phyloP scores from a whole-genome alignment of 1,139 yeast genomes.

The Suhomyces atakaporum region DNA sequence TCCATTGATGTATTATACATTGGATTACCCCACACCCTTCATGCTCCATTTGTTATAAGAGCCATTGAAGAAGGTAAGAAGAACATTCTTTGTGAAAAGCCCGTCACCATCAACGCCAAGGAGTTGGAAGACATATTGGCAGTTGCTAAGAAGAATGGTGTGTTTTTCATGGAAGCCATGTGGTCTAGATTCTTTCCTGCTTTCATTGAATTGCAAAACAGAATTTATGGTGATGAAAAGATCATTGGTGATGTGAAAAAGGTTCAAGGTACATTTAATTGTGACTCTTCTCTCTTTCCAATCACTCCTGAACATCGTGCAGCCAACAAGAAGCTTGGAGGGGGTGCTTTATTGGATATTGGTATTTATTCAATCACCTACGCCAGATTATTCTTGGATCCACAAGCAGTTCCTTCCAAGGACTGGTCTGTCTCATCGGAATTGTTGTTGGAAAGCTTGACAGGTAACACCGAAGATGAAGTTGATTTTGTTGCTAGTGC shows the following conservation, averaged over 20 bases:
- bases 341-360: slow-evolving; percentile 61
- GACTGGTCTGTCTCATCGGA: slow-evolving; percentile 21
- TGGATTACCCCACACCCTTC: slow-evolving; percentile 61
- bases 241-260: slow-evolving; percentile 50
- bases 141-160: slow-evolving; percentile 46
- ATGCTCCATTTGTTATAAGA: slow-evolving; percentile 48
- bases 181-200: slow-evolving; percentile 68
- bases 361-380: slow-evolving; percentile 62
- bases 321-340: slow-evolving; percentile 52
- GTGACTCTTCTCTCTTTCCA: slow-evolving; percentile 29
- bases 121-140: slow-evolving; percentile 48
- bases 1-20: slow-evolving; percentile 56
- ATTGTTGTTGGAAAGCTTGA: slow-evolving; percentile 21
- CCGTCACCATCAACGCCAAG: slow-evolving; percentile 53
- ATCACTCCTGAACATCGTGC: slow-evolving; percentile 21
- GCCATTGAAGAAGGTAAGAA: slow-evolving; percentile 54
- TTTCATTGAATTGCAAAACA: slow-evolving; percentile 36
- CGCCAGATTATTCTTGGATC: slow-evolving; percentile 41
- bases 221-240: slow-evolving; percentile 42
- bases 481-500: slow-evolving; percentile 22
- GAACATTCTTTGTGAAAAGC: slow-evolving; percentile 64
- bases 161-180: slow-evolving; percentile 63
- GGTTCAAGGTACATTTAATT: slow-evolving; percentile 42
- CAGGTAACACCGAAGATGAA: slow-evolving; percentile 18
- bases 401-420: slow-evolving; percentile 19